Base-by-base conservation (phyloP, 2,329 filamentous ascomycete species). In the Cladosporium halotolerans region DNA sequence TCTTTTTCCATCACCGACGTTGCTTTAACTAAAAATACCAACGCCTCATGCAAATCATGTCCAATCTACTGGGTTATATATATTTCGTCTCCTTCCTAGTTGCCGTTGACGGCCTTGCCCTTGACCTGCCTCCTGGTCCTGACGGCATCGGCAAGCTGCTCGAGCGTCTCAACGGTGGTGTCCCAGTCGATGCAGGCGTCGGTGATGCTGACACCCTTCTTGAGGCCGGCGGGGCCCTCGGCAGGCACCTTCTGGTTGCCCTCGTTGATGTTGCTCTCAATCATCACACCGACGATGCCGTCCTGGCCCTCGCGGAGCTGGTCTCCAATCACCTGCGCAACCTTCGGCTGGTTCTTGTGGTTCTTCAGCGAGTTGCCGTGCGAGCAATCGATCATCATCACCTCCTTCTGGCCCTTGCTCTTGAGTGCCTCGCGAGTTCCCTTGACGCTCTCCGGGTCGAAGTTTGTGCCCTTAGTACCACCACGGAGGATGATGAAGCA, bases 171-270 rank as follows among this genome's bases (percentile, higher is more conserved):
- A 63, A 91, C 85, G 3, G 93, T 97, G 63, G 95, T 89, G 58
- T 92, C 83, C 92, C 91, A 97, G 71, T 84, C 79, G 68, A 99
- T 96, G 73, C 93, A 99, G 45, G 93, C 92, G 72, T 99, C 93
- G 0, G 93, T 99, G 71, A 97, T 97, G 70, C 88, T 93, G 67
- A 97, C 88, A 63, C 93, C 93, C 72, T 96, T 91, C 75, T 95
- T 86, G 57, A 97, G 81, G 33, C 85, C 90, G 8, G 80, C 78
- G 71, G 88, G 89, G 67, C 91, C 92, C 73, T 95, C 89, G 52
- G 83, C 79, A 33, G 91, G 89, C 3, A 96, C 89, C 73, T 96
- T 96, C 71, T 99, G 93, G 72, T 80, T 88, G 61, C 91, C 85
- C 75, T 96, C 92, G 65, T 92, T 86, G 74, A 97, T 95, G 72